These are phyloP conservation scores for Talaromyces adpressus DNA, from an alignment of 495 filamentous ascomycete genomes.

Conservation along the genomic window DNA sequence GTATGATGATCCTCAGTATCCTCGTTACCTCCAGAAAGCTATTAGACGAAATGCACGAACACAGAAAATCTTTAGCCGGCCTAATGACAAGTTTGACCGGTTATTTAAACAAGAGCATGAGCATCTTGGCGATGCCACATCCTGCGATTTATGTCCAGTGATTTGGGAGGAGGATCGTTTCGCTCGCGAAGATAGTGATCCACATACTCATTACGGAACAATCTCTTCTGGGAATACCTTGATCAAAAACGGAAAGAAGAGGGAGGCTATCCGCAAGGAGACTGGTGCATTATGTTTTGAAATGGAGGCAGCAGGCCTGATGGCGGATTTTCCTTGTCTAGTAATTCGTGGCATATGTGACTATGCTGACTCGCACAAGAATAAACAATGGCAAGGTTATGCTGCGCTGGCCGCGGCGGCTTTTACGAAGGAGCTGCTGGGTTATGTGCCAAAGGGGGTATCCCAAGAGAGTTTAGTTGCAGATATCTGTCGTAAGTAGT, in stretches of 20 bases:
- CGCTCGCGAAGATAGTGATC: constrained; percentile 6
- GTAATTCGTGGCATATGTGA: constrained; percentile 30
- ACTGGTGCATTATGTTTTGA: constrained; percentile 22
- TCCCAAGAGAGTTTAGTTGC: background rate
- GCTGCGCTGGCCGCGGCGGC: constrained; percentile 23
- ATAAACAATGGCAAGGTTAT: constrained; percentile 29
- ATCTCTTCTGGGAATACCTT: constrained; percentile 31
- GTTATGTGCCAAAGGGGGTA: background rate
- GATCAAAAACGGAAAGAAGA: constrained; percentile 21
- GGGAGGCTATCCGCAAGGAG: constrained; percentile 26
- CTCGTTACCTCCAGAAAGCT: background rate
- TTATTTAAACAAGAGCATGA: background rate
- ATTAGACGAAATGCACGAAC: background rate
- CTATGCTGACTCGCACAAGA: constrained; percentile 31
- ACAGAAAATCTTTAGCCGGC: background rate
- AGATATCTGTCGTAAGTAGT: background rate
- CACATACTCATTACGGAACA: constrained; percentile 24
- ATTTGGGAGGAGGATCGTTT: constrained; percentile 7
- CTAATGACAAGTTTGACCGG: background rate
- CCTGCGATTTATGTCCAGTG: constrained; percentile 16
- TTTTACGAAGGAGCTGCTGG: constrained; percentile 22
- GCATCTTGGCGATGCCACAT: background rate
- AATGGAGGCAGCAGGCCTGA: constrained; percentile 13
- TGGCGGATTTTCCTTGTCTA: constrained; percentile 20
- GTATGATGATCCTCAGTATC: background rate